Evolutionary conservation across 2,329 filamentous ascomycete genomes (phyloP).

Genomic region (Pseudogymnoascus sp.): DNA sequence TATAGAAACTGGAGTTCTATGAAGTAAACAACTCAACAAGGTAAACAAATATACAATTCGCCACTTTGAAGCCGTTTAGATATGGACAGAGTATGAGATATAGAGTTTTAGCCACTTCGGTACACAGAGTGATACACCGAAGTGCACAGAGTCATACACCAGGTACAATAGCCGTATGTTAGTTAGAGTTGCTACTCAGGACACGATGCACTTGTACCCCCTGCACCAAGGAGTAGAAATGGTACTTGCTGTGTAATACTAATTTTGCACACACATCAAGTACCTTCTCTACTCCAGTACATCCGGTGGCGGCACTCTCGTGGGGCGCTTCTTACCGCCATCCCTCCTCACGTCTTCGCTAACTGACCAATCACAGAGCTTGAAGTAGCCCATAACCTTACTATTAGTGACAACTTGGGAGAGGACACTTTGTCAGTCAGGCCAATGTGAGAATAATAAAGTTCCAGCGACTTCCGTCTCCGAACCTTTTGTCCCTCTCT

Average conservation of each 20-base stretch:
- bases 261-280: neutral
- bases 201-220: neutral
- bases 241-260: neutral
- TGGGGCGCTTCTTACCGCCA: constrained; percentile 9
- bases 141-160: neutral
- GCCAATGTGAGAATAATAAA: constrained; percentile 10
- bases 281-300: neutral
- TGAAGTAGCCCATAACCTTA: constrained; percentile 8
- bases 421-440: constrained; percentile 10
- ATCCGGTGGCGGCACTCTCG: neutral
- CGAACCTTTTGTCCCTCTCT: constrained; percentile 1
- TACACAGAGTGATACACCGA: neutral
- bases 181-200: neutral
- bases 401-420: constrained; percentile 10
- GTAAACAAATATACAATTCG: neutral
- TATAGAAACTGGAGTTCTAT: neutral
- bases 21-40: neutral
- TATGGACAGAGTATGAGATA: constrained; percentile 8
- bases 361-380: constrained; percentile 3
- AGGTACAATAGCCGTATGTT: neutral
- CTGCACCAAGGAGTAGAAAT: neutral
- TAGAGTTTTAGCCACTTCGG: neutral
- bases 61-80: neutral
- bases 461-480: constrained; percentile 20
- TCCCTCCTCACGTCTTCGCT: neutral